Conservation (phyloP, 78 protist genomes). For the Dictyostelium citrinum region DNA sequence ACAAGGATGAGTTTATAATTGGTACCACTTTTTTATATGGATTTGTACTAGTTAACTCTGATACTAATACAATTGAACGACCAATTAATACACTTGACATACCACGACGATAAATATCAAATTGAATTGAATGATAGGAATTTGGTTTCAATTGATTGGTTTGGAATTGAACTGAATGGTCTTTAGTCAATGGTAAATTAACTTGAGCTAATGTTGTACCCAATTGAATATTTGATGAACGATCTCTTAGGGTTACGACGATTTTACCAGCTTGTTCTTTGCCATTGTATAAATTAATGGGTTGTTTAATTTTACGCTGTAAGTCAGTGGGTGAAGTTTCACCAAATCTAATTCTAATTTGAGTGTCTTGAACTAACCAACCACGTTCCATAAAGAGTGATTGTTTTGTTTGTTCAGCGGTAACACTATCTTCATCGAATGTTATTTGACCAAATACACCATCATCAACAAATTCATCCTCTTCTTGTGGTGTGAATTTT, state of each 20-base stretch:
- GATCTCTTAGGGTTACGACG: slow-evolving; percentile 3
- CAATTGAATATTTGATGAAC: neutral
- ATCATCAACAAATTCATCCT: slow-evolving; percentile 54
- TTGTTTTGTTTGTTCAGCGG: neutral
- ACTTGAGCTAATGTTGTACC: neutral
- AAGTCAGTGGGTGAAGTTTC: slow-evolving; percentile 40
- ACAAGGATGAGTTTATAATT: slow-evolving; percentile 45
- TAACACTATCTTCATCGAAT: neutral
- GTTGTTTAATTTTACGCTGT: slow-evolving; percentile 44
- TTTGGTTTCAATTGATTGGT: neutral
- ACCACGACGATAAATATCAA: slow-evolving; percentile 57
- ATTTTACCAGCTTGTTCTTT: slow-evolving; percentile 53
- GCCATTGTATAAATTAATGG: slow-evolving; percentile 24
- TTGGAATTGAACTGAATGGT: slow-evolving; percentile 52
- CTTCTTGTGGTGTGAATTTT: slow-evolving; percentile 67
- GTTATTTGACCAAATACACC: slow-evolving; percentile 44
- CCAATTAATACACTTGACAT: slow-evolving; percentile 69
- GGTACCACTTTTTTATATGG: slow-evolving; percentile 4
- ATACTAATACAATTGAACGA: slow-evolving; percentile 3
- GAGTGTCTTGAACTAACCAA: slow-evolving; percentile 61
- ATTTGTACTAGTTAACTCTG: neutral
- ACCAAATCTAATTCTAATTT: slow-evolving; percentile 57
- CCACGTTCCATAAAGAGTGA: slow-evolving; percentile 42
- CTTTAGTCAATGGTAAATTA: slow-evolving; percentile 19
- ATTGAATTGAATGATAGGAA: slow-evolving; percentile 10